Conservation (phyloP, 768 basidiomycete species). For the Serpula lacrymans region DNA sequence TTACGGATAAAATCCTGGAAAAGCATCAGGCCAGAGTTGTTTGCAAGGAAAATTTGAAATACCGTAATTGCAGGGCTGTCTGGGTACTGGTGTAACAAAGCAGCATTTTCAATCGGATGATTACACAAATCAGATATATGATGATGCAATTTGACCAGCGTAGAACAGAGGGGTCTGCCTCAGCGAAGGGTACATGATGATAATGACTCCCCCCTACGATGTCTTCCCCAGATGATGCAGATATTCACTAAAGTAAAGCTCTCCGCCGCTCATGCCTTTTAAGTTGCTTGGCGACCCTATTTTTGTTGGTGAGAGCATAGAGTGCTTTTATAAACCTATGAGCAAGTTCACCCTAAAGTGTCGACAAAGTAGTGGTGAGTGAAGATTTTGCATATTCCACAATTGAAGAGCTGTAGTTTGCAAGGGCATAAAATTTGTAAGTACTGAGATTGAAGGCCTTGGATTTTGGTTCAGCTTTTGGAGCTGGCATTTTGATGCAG, state of each 20-base stretch:
- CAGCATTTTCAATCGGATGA: not conserved
- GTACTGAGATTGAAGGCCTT: slow-evolving; percentile 21
- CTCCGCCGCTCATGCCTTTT: slow-evolving; percentile 1
- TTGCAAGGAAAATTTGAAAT: not conserved
- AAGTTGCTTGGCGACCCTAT: not conserved
- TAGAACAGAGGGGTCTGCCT: not conserved
- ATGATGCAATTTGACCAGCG: not conserved
- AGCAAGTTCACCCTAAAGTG: slow-evolving; percentile 1
- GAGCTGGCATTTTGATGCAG: slow-evolving; percentile 3
- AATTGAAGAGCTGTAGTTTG: too few species aligned
- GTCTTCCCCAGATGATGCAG: slow-evolving; percentile 10
- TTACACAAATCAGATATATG: not conserved
- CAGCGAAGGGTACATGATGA: not conserved
- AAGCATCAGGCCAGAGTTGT: not conserved
- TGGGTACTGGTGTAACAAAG: not conserved
- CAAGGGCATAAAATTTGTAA: slow-evolving; percentile 29
- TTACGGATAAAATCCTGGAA: slow-evolving; percentile 3
- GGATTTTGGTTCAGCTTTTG: slow-evolving; percentile 4
- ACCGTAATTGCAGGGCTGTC: not conserved
- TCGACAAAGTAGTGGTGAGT: too few species aligned
- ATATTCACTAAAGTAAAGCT: too few species aligned
- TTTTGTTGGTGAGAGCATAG: not conserved
- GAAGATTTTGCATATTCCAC: too few species aligned
- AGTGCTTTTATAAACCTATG: not conserved
- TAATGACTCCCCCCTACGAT: not conserved